A percentile compares a stretch with the other conserved stretches of the same genome.
phyloP scores from a whole-genome alignment of 225 moss, liverwort and hornwort species.

The Sphagnum contortum region DNA sequence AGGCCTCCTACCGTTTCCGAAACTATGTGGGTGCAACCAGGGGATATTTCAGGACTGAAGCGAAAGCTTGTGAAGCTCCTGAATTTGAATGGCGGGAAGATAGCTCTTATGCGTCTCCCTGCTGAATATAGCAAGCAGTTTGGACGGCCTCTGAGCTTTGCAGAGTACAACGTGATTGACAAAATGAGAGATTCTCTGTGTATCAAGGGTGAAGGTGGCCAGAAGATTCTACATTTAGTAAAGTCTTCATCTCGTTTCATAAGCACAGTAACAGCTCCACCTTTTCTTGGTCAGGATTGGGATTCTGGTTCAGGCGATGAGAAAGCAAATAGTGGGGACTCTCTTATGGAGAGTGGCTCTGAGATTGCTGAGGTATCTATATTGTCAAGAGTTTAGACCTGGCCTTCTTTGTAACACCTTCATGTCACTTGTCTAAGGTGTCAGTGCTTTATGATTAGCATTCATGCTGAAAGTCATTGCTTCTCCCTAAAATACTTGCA shows the following conservation, averaged over 20 bases:
- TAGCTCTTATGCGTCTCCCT: slow-evolving; percentile 69
- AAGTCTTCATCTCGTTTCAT: slow-evolving; percentile 42
- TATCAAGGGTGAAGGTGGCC: slow-evolving; percentile 62
- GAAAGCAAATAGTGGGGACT: slow-evolving; percentile 24
- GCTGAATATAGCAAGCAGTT: slow-evolving; percentile 68
- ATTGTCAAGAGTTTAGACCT: background rate
- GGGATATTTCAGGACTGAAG: slow-evolving; percentile 49
- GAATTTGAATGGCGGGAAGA: slow-evolving; percentile 47
- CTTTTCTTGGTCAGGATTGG: slow-evolving; percentile 23
- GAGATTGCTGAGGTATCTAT: slow-evolving; percentile 51
- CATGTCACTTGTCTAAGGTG: background rate
- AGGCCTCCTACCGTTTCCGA: no score
- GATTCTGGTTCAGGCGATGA: slow-evolving; percentile 40
- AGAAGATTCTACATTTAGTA: slow-evolving; percentile 53
- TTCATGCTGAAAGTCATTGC: background rate
- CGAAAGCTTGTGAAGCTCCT: slow-evolving; percentile 65
- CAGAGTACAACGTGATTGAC: slow-evolving; percentile 72
- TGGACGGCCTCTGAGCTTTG: slow-evolving; percentile 51
- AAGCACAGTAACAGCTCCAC: slow-evolving; percentile 61
- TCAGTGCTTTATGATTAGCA: background rate
- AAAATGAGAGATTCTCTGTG: slow-evolving; percentile 68
- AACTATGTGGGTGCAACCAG: slow-evolving; percentile 30
- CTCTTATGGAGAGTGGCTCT: slow-evolving; percentile 22
- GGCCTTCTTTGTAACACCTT: background rate
- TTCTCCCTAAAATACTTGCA: background rate